Percentiles rank a stretch among this genome's conserved stretches.
These are phyloP conservation scores for Lotus japonicus DNA, from an alignment of 306 rosid genomes.

Conservation along the genomic window DNA sequence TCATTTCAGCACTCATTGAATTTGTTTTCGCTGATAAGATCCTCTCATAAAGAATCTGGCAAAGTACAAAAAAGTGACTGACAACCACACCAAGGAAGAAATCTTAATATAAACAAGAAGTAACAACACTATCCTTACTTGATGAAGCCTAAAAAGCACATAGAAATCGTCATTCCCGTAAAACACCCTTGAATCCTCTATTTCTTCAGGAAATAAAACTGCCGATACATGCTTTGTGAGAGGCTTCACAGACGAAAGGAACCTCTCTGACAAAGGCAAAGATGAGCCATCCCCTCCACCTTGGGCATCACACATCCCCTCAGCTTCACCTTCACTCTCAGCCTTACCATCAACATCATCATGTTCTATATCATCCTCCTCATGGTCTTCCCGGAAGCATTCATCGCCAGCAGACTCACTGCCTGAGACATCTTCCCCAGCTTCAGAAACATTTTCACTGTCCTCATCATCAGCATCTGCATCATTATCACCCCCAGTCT, in stretches of 20 bases:
- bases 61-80: conserved; percentile 31
- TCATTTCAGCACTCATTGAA: conserved; percentile 61
- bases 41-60: conserved; percentile 86
- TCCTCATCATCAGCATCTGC: conserved; percentile 93
- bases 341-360: conserved; percentile 81
- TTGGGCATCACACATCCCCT: conserved; percentile 66
- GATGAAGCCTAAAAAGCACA: conserved; percentile 95
- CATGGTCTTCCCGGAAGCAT: conserved; percentile 77
- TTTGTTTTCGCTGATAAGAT: conserved; percentile 70
- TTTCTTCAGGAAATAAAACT: conserved; percentile 39
- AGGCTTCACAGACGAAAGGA: conserved; percentile 76
- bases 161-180: conserved; percentile 91
- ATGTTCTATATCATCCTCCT: conserved; percentile 67
- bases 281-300: conserved; percentile 62
- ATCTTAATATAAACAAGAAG: neutral
- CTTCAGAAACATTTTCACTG: conserved; percentile 91
- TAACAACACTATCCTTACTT: conserved; percentile 46
- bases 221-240: conserved; percentile 68
- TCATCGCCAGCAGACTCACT: conserved; percentile 94
- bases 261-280: conserved; percentile 62
- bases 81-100: conserved; percentile 12
- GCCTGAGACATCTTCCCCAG: conserved; percentile 83
- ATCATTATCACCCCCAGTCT: conserved; percentile 68
- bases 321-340: conserved; percentile 99
- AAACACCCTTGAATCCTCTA: conserved; percentile 58